Base-by-base conservation (phyloP, 495 filamentous ascomycete species). In the Talaromyces thailandensis region DNA sequence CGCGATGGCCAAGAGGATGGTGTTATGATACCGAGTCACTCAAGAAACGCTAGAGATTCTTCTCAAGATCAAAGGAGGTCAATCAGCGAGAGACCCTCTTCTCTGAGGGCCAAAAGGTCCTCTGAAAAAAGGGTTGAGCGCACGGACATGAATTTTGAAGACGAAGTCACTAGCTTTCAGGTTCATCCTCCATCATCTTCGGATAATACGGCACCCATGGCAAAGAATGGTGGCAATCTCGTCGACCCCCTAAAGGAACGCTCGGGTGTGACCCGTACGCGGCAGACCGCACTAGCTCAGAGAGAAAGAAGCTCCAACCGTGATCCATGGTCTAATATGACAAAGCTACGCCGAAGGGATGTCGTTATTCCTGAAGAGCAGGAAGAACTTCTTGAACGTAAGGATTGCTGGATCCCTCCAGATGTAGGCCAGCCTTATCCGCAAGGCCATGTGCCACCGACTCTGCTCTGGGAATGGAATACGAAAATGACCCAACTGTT, bases 361-460 rank as follows among this genome's bases (percentile, higher is more conserved):
- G 70, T 84, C 26, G 74, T 63, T 32, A 83, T 92, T 52, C 81
- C 84, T 6, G 78, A 72, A 35, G 80, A 84, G 16, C 91, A 96
- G 67, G 71, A 73, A 56, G 66, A 75, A 21, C 69, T 92, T 18
- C 69, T 95, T 4, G 77, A 83, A 16, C 68, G 72, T 2, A 63
- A 69, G 16, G 75, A 82, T n/a, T 77, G 66, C 68, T 81, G 73
- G 72, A 65, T 80, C 32, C 79, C 78, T 28, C 70, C 76, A 21
- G 51, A 61, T 14, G 45, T 70, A 6, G 73, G 73, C 14, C 58
- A 64, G 1, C 58, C 56, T 18, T 40, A 45, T 37, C 67, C 70
- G 24, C 64, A 62, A 24, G 74, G 70, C 7, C 68, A 76, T 68
- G 75, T 78, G 16, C 77, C 77, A 3, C 66, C 74, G 37, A 26